These are phyloP conservation scores for Malus orientalis DNA, from an alignment of 306 rosid genomes.

Conservation along the genomic window DNA sequence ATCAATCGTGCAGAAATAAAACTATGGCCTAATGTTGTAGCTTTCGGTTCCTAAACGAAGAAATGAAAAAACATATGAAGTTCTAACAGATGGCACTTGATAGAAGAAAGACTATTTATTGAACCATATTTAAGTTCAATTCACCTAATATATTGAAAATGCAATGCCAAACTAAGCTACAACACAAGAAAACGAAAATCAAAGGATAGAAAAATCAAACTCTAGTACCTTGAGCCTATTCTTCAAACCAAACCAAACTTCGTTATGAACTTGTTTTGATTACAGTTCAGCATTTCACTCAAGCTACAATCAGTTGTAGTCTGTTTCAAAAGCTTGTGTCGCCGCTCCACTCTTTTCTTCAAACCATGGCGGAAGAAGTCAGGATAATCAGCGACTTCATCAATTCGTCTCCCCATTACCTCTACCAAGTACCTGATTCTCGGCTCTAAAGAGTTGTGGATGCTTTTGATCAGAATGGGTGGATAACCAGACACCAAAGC, in stretches of 20 bases:
- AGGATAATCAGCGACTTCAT: constrained; percentile 66
- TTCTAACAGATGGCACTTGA: neutral
- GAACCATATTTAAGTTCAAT: neutral
- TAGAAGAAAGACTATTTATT: neutral
- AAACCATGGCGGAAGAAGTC: constrained; percentile 79
- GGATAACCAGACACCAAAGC: constrained; percentile 80
- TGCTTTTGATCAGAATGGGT: constrained; percentile 76
- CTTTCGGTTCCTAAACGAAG: neutral
- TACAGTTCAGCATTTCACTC: constrained; percentile 86
- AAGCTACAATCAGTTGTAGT: constrained; percentile 47
- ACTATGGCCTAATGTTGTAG: neutral
- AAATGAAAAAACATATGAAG: neutral
- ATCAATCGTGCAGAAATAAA: too few species aligned
- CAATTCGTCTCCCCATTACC: constrained; percentile 69
- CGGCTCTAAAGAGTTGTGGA: constrained; percentile 67
- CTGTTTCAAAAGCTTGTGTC: constrained; percentile 59
- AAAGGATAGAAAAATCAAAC: constrained; percentile 1
- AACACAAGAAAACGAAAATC: neutral
- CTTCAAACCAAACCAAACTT: constrained; percentile 64
- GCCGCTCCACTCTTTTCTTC: constrained; percentile 55
- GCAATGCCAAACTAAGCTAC: constrained; percentile 8
- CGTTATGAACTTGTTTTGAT: constrained; percentile 61
- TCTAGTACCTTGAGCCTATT: constrained; percentile 27
- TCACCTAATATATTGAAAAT: neutral
- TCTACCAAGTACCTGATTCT: constrained; percentile 64